A percentile compares a stretch with the other conserved stretches of the same genome.
Conservation (phyloP, 1,284 basidiomycete genomes). For the Agaricales sp. region DNA sequence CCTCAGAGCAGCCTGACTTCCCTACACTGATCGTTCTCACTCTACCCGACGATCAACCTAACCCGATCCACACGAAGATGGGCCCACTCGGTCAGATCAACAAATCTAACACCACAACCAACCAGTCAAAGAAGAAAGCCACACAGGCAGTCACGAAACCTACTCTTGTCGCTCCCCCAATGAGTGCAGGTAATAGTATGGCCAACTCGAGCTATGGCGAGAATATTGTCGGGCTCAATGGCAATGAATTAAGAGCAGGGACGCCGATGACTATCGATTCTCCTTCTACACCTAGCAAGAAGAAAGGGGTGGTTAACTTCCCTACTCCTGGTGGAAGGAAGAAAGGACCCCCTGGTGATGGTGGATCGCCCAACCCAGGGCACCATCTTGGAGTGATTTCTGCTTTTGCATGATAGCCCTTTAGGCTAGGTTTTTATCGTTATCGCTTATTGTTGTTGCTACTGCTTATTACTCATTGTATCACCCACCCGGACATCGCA, state of each 20-base stretch:
- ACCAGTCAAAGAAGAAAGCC: not conserved
- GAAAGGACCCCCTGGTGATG: not conserved
- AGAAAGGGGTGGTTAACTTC: not conserved
- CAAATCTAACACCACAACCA: slow-evolving; percentile 14
- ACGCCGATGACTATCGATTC: not conserved
- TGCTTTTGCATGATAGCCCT: too few relatives aligned
- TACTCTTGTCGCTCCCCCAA: not conserved
- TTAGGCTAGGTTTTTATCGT: too few relatives aligned
- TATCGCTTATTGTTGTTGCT: too few relatives aligned
- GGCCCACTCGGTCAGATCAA: slow-evolving; percentile 68
- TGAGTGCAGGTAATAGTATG: not conserved
- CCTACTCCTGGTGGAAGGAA: not conserved
- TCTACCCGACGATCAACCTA: slow-evolving; percentile 54
- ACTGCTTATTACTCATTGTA: too few relatives aligned
- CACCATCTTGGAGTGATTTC: not conserved
- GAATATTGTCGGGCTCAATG: not conserved
- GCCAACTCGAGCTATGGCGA: not conserved
- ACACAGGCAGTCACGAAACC: not conserved
- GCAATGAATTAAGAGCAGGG: not conserved
- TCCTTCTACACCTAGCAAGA: not conserved
- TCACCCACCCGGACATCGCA: too few relatives aligned
- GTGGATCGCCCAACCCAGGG: not conserved
- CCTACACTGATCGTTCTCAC: slow-evolving; percentile 19
- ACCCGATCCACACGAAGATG: slow-evolving; percentile 50
- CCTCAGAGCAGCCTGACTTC: slow-evolving; percentile 12